A percentile compares a stretch with the other conserved stretches of the same genome.
phyloP scores from a whole-genome alignment of 768 basidiomycete species.

The Suillus americanus region DNA sequence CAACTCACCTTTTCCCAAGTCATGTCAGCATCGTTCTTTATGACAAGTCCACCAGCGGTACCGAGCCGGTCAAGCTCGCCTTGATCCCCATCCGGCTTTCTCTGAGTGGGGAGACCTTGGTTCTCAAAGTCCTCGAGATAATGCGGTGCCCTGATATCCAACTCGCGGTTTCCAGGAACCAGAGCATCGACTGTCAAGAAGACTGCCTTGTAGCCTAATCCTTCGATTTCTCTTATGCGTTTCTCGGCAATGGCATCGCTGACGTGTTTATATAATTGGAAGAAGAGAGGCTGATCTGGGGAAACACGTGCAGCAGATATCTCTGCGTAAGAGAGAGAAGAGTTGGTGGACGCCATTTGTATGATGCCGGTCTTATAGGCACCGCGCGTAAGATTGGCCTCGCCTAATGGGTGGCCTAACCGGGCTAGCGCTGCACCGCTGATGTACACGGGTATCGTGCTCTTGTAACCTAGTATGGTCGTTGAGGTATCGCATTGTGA shows the following conservation, averaged over 20 bases:
- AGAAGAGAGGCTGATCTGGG: slow-evolving; percentile 66
- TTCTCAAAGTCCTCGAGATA: slow-evolving; percentile 56
- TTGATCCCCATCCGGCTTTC: slow-evolving; percentile 28
- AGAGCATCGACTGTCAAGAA: slow-evolving; percentile 91
- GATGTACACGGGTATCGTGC: slow-evolving; percentile 79
- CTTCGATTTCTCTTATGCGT: slow-evolving; percentile 69
- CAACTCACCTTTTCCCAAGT: slow-evolving; percentile 64
- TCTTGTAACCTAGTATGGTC: slow-evolving; percentile 67
- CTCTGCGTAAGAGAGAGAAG: slow-evolving; percentile 63
- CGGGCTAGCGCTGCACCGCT: slow-evolving; percentile 82
- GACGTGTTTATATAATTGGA: slow-evolving; percentile 84
- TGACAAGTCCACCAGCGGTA: slow-evolving; percentile 66
- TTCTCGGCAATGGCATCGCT: slow-evolving; percentile 65
- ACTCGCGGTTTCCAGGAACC: slow-evolving; percentile 79
- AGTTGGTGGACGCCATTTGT: slow-evolving; percentile 83
- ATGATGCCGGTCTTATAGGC: slow-evolving; percentile 67
- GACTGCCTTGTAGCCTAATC: slow-evolving; percentile 81
- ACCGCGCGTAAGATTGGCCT: slow-evolving; percentile 77
- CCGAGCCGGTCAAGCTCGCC: slow-evolving; percentile 47
- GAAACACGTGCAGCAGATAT: slow-evolving; percentile 57
- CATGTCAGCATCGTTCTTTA: slow-evolving; percentile 72
- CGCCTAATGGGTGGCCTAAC: slow-evolving; percentile 88
- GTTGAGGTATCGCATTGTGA: slow-evolving; percentile 68
- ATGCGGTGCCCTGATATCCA: slow-evolving; percentile 64
- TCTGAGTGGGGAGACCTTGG: slow-evolving; percentile 26